Evolutionary conservation across 441 rosid species (phyloP), one percentile per base, ranked within the genome.

Genomic region (Gossypium lobatum): DNA sequence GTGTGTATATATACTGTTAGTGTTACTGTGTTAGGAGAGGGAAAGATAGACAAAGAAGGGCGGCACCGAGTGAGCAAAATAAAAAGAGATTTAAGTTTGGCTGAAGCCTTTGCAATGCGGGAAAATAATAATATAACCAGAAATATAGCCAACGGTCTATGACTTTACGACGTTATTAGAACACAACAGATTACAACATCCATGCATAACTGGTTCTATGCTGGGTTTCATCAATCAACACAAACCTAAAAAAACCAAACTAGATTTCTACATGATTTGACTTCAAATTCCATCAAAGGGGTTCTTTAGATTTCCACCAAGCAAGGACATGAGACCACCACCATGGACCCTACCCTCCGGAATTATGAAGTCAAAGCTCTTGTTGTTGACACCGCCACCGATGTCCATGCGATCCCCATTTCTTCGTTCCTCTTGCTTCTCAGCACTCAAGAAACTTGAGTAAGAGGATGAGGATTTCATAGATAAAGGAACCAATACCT

Each of bases 291-390:
- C 90, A 77, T 85, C 85, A 26, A 85, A 64, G 62, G 88, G 81
- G 75, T 81, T 83, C 80, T 82, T 88, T 75, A 91, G 78, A 82
- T 77, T 88, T 39, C 95, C 96, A 55, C 88, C 84, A 61, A 90
- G 85, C 81, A 94, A 79, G 75, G 93, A 94, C 98, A 94, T 87
- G n/a, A 94, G 92, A 48, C 88, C 91, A 0, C 97, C 98, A 1
- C 98, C 98, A 62, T 94, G 98, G 57, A 94, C 97, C 86, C 97
- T 92, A 71, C 95, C 98, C 85, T 94, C 98, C 1, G 98, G 96
- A 75, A 90, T 78, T 86, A 82, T 76, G 76, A 77, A 80, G 67
- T 92, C 91, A 5, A 82, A 77, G 75, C 83, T 80, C 76, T 70
- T 78, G 39, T 55, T 71, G 28, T 78, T 60, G 62, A 76, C 72